These are phyloP conservation scores for Leccinellum rugosiceps DNA, from an alignment of 768 basidiomycete species.

Conservation along the genomic window DNA sequence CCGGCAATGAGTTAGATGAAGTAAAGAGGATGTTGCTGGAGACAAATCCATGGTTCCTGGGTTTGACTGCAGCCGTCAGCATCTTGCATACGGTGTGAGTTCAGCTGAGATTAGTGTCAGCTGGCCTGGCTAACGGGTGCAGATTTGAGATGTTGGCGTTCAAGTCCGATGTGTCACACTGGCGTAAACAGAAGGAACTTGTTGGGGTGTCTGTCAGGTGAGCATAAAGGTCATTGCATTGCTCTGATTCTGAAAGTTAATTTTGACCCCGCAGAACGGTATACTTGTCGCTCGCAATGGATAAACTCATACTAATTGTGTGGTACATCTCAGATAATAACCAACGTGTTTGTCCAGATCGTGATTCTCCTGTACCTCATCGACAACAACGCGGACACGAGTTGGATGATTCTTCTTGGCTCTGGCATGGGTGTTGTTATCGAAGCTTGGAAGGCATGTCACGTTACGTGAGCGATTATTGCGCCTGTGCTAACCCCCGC, in stretches of 20 bases:
- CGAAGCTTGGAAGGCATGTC: constrained; percentile 89
- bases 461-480: constrained; percentile 7
- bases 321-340: constrained; percentile 55
- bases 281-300: constrained; percentile 23
- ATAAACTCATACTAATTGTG: constrained; percentile 9
- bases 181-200: constrained; percentile 92
- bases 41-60: constrained; percentile 87
- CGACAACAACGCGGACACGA: constrained; percentile 93
- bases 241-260: constrained; percentile 15
- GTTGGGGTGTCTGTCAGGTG: constrained; percentile 92
- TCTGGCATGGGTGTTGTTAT: constrained; percentile 79
- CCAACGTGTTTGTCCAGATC: constrained; percentile 92
- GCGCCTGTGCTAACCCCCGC: constrained; percentile 14
- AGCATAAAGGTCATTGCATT: constrained; percentile 21
- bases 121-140: constrained; percentile 11
- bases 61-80: constrained; percentile 79
- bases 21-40: constrained; percentile 91
- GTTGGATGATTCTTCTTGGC: constrained; percentile 94
- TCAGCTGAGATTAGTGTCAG: not conserved
- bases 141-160: constrained; percentile 97
- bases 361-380: constrained; percentile 90
- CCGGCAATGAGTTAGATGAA: constrained; percentile 82
- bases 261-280: constrained; percentile 48
- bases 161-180: constrained; percentile 92
- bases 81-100: constrained; percentile 83